Base-by-base conservation (phyloP, 1,284 basidiomycete genomes). In the Austroboletus novae-zelandiae region DNA sequence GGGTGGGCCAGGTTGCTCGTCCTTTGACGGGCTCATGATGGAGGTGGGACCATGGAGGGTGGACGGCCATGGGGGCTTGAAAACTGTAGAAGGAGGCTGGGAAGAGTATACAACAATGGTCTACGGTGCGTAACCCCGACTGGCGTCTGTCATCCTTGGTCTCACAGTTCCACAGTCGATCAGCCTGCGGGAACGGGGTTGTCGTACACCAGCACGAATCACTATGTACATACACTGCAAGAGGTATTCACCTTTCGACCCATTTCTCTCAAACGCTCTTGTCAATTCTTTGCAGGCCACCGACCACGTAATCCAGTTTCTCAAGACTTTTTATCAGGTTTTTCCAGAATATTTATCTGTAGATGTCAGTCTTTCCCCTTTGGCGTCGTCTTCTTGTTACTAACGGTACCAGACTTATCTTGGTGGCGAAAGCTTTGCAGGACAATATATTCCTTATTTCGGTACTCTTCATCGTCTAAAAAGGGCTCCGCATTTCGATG, bases 71-170 rank as follows among this genome's bases (percentile, higher is more conserved):
- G 89, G 89, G 23, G 85, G 88, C 14, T 77, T 98, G 51, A 81
- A 82, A 56, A 81, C 86, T 47, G 76, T 84, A 8, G 88, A 95
- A 54, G 94, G 94, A 25, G 94, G 94, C 7, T 99, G 96, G 96
- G 96, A 99, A 68, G 97, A 99, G 69, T 99, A 96, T 65, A 89
- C 92, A n/a, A 96, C 92, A 42, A 85, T 99, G 71, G 84, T 99
- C 51, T 99, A 91, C 64, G 72, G 94, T 95, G 57, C 66, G 88
- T 6, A 74, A 7, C 8, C 17, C 5, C 35, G 11, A 27, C 25
- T 47, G 43, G 31, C 30, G 31, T 50, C 40, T 27, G 41, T 52
- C 40, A 43, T 31, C 31, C 54, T 43, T 53, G 9, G 37, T 47
- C 43, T 57, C 44, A 60, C 35, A 15, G 5, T 35, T 45, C 34